Percentiles rank a stretch among this genome's conserved stretches.
phyloP scores from a whole-genome alignment of 345 rosid genomes.

The Brassica juncea region DNA sequence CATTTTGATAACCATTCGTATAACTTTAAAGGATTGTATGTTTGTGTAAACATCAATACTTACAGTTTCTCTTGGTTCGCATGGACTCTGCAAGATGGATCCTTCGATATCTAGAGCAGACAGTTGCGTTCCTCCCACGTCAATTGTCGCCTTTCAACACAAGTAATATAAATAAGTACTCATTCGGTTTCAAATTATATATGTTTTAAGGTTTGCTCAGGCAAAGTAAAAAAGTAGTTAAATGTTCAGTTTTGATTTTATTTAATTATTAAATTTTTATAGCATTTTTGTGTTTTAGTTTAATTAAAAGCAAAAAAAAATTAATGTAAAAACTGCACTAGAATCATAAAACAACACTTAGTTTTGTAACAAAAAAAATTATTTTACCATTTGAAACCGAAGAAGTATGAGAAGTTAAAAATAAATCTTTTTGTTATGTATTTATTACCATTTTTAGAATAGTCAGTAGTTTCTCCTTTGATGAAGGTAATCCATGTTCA shows the following conservation, averaged over 20 bases:
- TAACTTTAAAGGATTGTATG: neutral
- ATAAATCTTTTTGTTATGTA: neutral
- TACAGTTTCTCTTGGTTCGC: conserved; percentile 45
- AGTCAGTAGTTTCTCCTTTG: conserved; percentile 67
- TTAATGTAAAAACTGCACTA: too few relatives aligned
- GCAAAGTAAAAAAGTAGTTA: too few relatives aligned
- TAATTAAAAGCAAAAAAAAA: too few relatives aligned
- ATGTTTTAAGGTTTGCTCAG: too few relatives aligned
- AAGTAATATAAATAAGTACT: neutral
- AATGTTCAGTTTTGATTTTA: too few relatives aligned
- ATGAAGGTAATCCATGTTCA: conserved; percentile 84
- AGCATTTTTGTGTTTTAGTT: too few relatives aligned
- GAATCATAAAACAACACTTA: too few relatives aligned
- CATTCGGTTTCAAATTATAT: too few relatives aligned
- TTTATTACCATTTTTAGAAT: conserved; percentile 74
- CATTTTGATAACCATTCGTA: neutral
- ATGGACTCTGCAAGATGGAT: conserved; percentile 80
- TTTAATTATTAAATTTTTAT: too few relatives aligned
- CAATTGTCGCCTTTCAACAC: conserved; percentile 62
- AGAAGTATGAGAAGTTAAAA: neutral
- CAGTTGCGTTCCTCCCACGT: conserved; percentile 85
- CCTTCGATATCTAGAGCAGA: conserved; percentile 87
- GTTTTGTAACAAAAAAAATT: too few relatives aligned
- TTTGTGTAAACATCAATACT: conserved; percentile 7
- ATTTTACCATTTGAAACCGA: too few relatives aligned